phyloP scores from a whole-genome alignment of 108 stramenopile genomes.

The Ochromonas danica region DNA sequence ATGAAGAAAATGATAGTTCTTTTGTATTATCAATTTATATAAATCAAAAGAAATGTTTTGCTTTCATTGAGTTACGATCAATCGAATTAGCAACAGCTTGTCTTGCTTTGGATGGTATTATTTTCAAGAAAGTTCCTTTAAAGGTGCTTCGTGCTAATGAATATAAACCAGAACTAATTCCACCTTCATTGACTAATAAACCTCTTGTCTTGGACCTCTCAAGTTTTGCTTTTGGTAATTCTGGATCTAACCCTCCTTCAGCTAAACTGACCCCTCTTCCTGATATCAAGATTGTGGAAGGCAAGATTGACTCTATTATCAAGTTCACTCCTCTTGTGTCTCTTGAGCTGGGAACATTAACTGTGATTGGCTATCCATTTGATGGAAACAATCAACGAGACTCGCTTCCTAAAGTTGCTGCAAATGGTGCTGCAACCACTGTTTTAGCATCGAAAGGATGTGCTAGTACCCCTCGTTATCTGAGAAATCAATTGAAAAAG shows the following conservation, averaged over 20 bases:
- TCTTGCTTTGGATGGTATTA: slow-evolving; percentile 81
- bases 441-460: no score
- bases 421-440: neutral
- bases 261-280: neutral
- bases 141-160: slow-evolving; percentile 94
- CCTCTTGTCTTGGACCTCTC: neutral
- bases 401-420: neutral
- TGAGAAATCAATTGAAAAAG: neutral
- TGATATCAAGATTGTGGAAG: neutral
- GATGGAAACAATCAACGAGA: neutral
- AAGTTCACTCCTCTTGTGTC: neutral
- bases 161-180: slow-evolving; percentile 81
- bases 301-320: slow-evolving; percentile 1
- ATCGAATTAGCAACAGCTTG: slow-evolving; percentile 89
- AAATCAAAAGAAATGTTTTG: slow-evolving; percentile 84
- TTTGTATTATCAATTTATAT: slow-evolving; percentile 84
- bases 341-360: neutral
- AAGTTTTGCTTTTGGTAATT: neutral
- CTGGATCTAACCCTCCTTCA: neutral
- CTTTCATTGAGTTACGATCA: slow-evolving; percentile 89
- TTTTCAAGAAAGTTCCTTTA: slow-evolving; percentile 67
- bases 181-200: slow-evolving; percentile 38
- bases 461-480: neutral
- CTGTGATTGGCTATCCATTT: slow-evolving; percentile 8
- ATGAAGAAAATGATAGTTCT: neutral